These are phyloP conservation scores for Heritiera fomes DNA, from an alignment of 345 rosid genomes.

Conservation along the genomic window DNA sequence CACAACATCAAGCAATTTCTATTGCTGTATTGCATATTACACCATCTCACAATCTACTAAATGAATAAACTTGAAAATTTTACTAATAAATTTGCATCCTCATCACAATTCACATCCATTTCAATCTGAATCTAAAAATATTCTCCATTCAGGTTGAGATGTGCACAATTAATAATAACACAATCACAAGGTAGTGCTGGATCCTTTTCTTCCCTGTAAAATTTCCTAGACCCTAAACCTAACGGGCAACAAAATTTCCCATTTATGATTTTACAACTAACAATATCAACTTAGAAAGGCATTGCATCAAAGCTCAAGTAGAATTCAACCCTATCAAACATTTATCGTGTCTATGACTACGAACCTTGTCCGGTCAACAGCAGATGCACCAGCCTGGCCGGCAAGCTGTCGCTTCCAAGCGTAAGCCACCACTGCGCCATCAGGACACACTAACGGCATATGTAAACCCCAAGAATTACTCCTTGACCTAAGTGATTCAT, in stretches of 20 bases:
- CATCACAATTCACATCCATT: neutral
- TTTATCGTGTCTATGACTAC: neutral
- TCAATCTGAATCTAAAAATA: neutral
- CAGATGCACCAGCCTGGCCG: slow-evolving; percentile 99
- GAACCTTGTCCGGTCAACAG: slow-evolving; percentile 94
- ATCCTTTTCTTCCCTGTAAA: neutral
- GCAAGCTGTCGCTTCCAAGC: slow-evolving; percentile 99
- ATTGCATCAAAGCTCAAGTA: neutral
- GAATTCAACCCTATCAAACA: neutral
- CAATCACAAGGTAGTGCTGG: neutral
- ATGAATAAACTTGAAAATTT: neutral
- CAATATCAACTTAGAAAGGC: neutral
- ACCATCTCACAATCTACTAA: neutral
- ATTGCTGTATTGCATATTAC: neutral
- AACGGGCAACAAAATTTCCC: slow-evolving; percentile 2
- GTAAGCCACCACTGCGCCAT: slow-evolving; percentile 95
- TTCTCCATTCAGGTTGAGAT: neutral
- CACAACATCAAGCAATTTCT: neutral
- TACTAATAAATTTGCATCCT: neutral
- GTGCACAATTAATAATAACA: neutral
- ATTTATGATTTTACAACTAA: neutral
- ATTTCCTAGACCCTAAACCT: neutral
- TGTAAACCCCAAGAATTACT: slow-evolving; percentile 95
- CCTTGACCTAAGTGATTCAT: slow-evolving; percentile 68
- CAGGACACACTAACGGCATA: slow-evolving; percentile 95